phyloP scores from a whole-genome alignment of 495 filamentous ascomycete genomes.

The Talaromyces thailandensis region DNA sequence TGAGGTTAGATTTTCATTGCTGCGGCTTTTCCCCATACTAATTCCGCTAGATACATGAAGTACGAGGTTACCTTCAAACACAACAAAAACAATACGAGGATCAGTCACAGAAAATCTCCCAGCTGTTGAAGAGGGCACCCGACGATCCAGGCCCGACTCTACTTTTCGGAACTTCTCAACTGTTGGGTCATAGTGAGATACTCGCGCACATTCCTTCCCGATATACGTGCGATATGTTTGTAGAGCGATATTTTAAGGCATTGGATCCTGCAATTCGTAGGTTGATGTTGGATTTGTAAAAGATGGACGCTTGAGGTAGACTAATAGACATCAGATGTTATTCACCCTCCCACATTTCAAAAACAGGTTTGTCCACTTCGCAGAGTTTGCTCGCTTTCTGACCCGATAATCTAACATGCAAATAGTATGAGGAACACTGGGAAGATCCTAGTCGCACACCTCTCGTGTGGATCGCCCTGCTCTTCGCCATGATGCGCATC shows the following conservation, averaged over 20 bases:
- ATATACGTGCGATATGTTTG: constrained; percentile 2
- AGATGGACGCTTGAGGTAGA: not conserved
- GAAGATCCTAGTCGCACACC: constrained; percentile 22
- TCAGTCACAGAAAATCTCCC: not conserved
- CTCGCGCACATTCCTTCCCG: not conserved
- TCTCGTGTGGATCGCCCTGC: constrained; percentile 29
- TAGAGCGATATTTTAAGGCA: not conserved
- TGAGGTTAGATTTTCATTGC: not conserved
- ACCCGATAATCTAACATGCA: not conserved
- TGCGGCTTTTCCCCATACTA: not conserved
- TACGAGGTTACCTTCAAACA: not conserved
- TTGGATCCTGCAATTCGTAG: not conserved
- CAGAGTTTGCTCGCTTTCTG: not conserved
- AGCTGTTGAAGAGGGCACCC: not conserved
- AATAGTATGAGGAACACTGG: constrained; percentile 39
- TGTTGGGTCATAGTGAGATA: not conserved
- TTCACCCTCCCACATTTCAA: not conserved
- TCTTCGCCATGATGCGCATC: constrained; percentile 13
- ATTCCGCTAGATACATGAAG: not conserved
- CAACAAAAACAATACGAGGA: not conserved
- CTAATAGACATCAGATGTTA: not conserved
- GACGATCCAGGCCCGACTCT: constrained; percentile 1
- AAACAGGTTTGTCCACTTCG: not conserved
- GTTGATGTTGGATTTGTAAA: not conserved
- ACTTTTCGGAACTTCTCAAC: not conserved